phyloP scores from a whole-genome alignment of 176 grass and related monocot genomes.

The Leersia perrieri region DNA sequence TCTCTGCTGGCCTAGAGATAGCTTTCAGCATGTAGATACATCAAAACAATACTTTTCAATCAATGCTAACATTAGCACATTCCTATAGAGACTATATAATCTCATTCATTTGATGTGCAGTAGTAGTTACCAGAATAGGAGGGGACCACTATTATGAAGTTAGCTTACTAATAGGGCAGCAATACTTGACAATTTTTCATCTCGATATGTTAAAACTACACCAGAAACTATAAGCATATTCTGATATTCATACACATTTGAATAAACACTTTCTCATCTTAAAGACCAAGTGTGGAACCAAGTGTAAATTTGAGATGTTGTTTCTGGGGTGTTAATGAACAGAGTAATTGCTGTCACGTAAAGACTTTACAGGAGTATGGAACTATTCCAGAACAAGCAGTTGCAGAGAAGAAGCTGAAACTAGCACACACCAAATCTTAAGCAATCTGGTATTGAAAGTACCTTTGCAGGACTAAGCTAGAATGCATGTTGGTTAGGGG shows the following conservation, averaged over 20 bases:
- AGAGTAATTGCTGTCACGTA: not conserved
- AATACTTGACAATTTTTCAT: not conserved
- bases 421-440: not conserved
- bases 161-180: not conserved
- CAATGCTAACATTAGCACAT: not conserved
- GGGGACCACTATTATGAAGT: not conserved
- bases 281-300: not conserved
- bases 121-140: not conserved
- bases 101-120: not conserved
- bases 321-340: not conserved
- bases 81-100: not conserved
- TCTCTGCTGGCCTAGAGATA: not conserved
- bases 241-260: not conserved
- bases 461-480: not conserved
- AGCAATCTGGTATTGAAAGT: not conserved
- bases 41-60: not conserved
- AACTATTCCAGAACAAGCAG: not conserved
- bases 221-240: not conserved
- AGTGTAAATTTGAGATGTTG: not conserved
- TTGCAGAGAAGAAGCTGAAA: not conserved
- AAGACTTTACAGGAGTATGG: not conserved
- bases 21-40: conserved; percentile 10
- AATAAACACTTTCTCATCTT: not conserved
- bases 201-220: conserved; percentile 7
- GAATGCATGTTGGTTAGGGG: not conserved